phyloP scores from a whole-genome alignment of 441 rosid species.

The Populus hybrid region DNA sequence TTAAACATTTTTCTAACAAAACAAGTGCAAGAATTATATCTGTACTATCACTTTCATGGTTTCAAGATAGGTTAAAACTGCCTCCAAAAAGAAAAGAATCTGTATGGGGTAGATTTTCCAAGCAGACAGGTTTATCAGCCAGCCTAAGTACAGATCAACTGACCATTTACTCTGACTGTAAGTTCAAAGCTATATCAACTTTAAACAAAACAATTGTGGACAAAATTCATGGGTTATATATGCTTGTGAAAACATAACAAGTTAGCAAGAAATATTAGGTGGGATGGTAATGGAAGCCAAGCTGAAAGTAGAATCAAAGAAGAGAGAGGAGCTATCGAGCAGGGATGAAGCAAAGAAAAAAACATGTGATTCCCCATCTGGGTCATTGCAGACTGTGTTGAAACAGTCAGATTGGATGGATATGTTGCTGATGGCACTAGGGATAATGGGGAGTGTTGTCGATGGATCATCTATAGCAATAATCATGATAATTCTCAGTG shows the following conservation, averaged over 20 bases:
- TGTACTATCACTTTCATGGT: background rate
- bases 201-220: background rate
- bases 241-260: background rate
- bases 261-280: background rate
- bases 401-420: slow-evolving; percentile 20
- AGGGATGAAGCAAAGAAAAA: background rate
- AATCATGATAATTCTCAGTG: slow-evolving; percentile 10
- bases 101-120: background rate
- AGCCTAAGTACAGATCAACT: background rate
- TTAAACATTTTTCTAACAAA: too few relatives aligned
- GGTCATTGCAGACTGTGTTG: background rate
- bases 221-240: too few relatives aligned
- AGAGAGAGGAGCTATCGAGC: too few relatives aligned
- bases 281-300: background rate
- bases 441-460: slow-evolving; percentile 14
- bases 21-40: too few relatives aligned
- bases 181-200: background rate
- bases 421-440: slow-evolving; percentile 19
- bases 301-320: background rate
- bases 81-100: background rate
- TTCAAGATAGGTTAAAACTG: background rate
- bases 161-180: background rate
- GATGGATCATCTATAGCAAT: slow-evolving; percentile 18
- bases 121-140: background rate
- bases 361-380: background rate